A percentile compares a stretch with the other conserved stretches of the same genome.
Evolutionary conservation across 495 filamentous ascomycete genomes (phyloP).

Genomic region (Apiosordaria backusii): DNA sequence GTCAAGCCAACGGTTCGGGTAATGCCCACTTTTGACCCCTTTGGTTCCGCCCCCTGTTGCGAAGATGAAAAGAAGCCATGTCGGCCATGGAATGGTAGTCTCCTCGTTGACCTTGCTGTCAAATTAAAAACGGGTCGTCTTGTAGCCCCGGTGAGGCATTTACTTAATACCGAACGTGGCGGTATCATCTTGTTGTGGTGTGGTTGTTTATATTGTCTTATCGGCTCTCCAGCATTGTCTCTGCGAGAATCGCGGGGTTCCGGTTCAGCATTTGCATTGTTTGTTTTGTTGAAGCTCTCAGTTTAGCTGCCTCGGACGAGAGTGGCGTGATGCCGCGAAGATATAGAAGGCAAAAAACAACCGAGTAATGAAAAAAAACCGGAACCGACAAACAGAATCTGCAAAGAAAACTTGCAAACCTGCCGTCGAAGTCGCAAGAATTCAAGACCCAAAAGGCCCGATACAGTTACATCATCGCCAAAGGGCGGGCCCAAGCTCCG

Average conservation of each 20-base stretch:
- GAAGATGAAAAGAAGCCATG: not conserved
- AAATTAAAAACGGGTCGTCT: not conserved
- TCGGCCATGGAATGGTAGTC: not conserved
- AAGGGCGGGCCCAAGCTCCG: conserved; percentile 1
- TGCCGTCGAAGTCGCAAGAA: not conserved
- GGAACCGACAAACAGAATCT: not conserved
- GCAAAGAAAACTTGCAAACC: not conserved
- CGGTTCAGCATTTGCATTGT: not conserved
- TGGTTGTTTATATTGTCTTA: conserved; percentile 13
- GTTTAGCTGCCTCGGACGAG: not conserved
- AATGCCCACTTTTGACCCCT: conserved; percentile 12
- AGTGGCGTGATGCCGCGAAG: not conserved
- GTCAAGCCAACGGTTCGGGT: conserved; percentile 26
- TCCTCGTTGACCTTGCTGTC: not conserved
- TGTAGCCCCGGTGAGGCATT: not conserved
- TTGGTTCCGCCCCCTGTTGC: conserved; percentile 6
- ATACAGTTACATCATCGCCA: conserved; percentile 1
- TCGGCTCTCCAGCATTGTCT: not conserved
- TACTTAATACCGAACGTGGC: not conserved
- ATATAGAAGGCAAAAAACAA: not conserved
- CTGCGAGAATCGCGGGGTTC: not conserved
- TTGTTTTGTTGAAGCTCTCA: not conserved
- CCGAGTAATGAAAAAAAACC: not conserved
- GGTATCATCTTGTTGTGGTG: conserved; percentile 3
- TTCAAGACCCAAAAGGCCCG: not conserved